Base-by-base conservation (phyloP, 768 basidiomycete genomes). In the Kwoniella bestiolae region DNA sequence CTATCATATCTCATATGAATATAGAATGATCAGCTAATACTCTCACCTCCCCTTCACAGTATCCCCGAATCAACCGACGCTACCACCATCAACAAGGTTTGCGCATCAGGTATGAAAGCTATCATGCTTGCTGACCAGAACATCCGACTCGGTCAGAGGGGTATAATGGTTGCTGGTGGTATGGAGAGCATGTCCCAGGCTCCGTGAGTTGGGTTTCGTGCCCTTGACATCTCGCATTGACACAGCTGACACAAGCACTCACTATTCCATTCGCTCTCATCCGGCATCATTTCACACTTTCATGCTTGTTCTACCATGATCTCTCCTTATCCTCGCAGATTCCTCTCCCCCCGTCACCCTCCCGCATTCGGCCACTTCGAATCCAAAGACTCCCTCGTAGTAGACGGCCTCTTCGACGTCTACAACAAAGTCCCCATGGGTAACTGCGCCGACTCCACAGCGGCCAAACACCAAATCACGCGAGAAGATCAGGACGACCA, bases 181-280 rank as follows among this genome's bases (percentile, higher is more conserved):
- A 96, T 93, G 92, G 96, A 99, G 84, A 94, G 91, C 84, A 99
- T 99, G 96, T 94, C 91, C 80, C 91, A 97, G 74, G 93, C 94
- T 55, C 96, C 96, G 94, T 97, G 79, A 77, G 95, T 87, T 8
- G 62, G 31, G 49, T 44, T 44, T 2, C 31, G 34, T 35, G 63
- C 21, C 38, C 3, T 50, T 12, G 35, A 26, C 25, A 41, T 57
- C 32, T 29, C 44, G 63, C 45, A n/a, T n/a, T n/a, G n/a, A n/a
- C n/a, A n/a, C n/a, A n/a, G n/a, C n/a, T n/a, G n/a, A n/a, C n/a
- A n/a, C n/a, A n/a, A n/a, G n/a, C n/a, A n/a, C n/a, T n/a, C n/a
- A n/a, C n/a, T n/a, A n/a, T n/a, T n/a, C n/a, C n/a, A n/a, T n/a
- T n/a, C n/a, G n/a, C n/a, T n/a, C n/a, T n/a, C n/a, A n/a, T n/a